Percentiles rank a stretch among this genome's conserved stretches.
These are phyloP conservation scores for Chenopodium berlandieri DNA, from an alignment of 148 eudicot species.

Conservation along the genomic window DNA sequence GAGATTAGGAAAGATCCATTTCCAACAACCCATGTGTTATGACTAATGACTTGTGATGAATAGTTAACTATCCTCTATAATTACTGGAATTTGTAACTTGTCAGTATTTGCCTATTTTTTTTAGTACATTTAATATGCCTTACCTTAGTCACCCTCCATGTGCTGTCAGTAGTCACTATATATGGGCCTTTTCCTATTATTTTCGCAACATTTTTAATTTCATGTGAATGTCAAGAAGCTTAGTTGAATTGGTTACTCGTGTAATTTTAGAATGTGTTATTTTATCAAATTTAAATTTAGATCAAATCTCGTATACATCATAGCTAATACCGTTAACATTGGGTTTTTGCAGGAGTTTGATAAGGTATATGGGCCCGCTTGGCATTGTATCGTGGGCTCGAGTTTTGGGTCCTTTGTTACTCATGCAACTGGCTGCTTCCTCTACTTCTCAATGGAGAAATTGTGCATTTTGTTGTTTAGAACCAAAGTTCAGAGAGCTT, in stretches of 20 bases:
- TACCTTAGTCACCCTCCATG: conserved; percentile 21
- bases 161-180: conserved; percentile 9
- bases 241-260: too few relatives aligned
- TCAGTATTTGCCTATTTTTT: conserved; percentile 22
- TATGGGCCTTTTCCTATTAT: not conserved
- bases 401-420: conserved; percentile 92
- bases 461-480: conserved; percentile 65
- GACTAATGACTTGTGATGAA: conserved; percentile 5
- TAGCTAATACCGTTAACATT: not conserved
- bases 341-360: conserved; percentile 67
- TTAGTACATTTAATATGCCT: not conserved
- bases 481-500: conserved; percentile 62
- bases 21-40: conserved; percentile 55
- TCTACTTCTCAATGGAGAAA: conserved; percentile 83
- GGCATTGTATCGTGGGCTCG: conserved; percentile 92
- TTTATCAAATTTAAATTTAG: too few relatives aligned
- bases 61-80: conserved; percentile 9
- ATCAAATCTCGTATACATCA: too few relatives aligned
- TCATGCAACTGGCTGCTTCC: conserved; percentile 77
- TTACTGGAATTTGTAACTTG: conserved; percentile 4
- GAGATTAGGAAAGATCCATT: conserved; percentile 32
- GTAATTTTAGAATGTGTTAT: too few relatives aligned
- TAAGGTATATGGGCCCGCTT: conserved; percentile 80
- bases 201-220: too few relatives aligned
- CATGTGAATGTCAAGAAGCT: too few relatives aligned